Conservation (phyloP, 352 stramenopile species). For the Pythium biforme region DNA sequence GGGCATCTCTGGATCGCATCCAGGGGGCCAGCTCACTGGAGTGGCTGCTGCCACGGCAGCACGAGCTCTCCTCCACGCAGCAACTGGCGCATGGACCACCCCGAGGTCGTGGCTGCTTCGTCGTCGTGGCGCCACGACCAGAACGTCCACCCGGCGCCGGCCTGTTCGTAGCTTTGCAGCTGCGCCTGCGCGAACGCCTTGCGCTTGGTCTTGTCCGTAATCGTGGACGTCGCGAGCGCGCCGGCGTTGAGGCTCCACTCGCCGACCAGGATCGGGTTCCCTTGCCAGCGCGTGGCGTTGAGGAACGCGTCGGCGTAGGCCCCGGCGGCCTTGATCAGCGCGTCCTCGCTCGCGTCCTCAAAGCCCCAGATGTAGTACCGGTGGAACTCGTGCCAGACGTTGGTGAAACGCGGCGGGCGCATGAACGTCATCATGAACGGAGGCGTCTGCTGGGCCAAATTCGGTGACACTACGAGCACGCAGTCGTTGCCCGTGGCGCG, state of each 20-base stretch:
- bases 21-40: too few relatives aligned
- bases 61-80: too few relatives aligned
- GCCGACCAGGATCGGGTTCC: constrained; percentile 31
- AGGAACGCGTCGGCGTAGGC: constrained; percentile 19
- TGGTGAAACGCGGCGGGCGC: constrained; percentile 11
- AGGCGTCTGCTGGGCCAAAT: constrained; percentile 24
- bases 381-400: constrained; percentile 36
- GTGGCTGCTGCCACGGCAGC: too few relatives aligned
- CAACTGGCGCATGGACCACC: constrained; percentile 23
- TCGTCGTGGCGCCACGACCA: constrained; percentile 28
- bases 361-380: constrained; percentile 30
- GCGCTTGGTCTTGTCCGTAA: constrained; percentile 2
- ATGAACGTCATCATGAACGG: constrained; percentile 12
- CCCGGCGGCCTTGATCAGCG: constrained; percentile 12
- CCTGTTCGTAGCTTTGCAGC: too few relatives aligned
- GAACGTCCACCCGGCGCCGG: constrained; percentile 16
- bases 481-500: constrained; percentile 25
- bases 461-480: constrained; percentile 25
- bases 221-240: background rate
- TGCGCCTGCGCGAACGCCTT: background rate
- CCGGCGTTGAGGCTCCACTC: constrained; percentile 27
- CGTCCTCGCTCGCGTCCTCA: constrained; percentile 10
- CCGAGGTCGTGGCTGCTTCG: constrained; percentile 5
- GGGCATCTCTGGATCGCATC: too few relatives aligned
- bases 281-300: background rate